These are phyloP conservation scores for Coix lacrymajobi DNA, from an alignment of 176 grass and related monocot genomes.

Conservation along the genomic window DNA sequence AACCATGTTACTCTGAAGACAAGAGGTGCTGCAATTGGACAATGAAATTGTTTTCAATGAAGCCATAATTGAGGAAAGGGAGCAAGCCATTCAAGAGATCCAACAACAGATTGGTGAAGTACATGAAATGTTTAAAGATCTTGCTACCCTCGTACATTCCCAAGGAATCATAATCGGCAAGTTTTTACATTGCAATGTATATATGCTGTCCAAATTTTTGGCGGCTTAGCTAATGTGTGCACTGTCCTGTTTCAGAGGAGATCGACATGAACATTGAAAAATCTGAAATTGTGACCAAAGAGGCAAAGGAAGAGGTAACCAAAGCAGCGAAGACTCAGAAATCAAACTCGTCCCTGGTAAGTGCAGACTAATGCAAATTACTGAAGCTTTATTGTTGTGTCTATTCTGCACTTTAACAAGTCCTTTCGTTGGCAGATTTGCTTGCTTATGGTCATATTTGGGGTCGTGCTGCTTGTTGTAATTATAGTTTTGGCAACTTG, in stretches of 20 bases:
- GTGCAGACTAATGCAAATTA: not conserved
- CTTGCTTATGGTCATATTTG: slow-evolving; percentile 66
- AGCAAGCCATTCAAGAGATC: slow-evolving; percentile 88
- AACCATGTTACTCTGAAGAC: slow-evolving; percentile 45
- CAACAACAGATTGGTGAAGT: slow-evolving; percentile 97
- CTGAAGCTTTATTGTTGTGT: not conserved
- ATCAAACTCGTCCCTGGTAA: slow-evolving; percentile 92
- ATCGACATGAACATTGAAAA: slow-evolving; percentile 78
- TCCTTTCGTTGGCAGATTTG: slow-evolving; percentile 41
- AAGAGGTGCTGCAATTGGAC: slow-evolving; percentile 84
- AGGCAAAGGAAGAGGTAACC: slow-evolving; percentile 54
- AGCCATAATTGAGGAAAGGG: slow-evolving; percentile 95
- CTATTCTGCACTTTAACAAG: slow-evolving; percentile 11
- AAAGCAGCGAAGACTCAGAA: slow-evolving; percentile 82
- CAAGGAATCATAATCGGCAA: slow-evolving; percentile 79
- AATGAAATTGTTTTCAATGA: slow-evolving; percentile 96
- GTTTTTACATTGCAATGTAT: slow-evolving; percentile 17
- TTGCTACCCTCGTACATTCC: slow-evolving; percentile 81
- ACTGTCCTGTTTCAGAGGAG: slow-evolving; percentile 57
- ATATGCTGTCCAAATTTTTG: not conserved
- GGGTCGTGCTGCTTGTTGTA: slow-evolving; percentile 53
- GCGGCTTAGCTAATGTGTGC: not conserved
- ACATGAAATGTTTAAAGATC: slow-evolving; percentile 93
- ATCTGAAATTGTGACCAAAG: slow-evolving; percentile 52
- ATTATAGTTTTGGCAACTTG: slow-evolving; percentile 57